phyloP scores from a whole-genome alignment of 495 filamentous ascomycete genomes.

The Sphaerosporella brunnea region DNA sequence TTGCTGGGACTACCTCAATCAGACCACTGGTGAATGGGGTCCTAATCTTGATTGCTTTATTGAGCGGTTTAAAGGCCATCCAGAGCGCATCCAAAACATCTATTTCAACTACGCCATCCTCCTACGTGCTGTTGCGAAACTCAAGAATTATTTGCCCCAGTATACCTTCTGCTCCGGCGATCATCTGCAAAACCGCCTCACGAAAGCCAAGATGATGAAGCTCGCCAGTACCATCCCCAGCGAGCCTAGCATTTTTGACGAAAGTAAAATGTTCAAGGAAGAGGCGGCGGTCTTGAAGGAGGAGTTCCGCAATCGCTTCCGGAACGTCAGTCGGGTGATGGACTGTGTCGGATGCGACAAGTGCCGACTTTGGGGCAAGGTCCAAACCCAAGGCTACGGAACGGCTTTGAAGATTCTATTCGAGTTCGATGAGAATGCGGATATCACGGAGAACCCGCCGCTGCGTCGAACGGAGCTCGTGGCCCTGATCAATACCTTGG shows the following conservation, averaged over 20 bases:
- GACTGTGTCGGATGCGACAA: conserved; percentile 99
- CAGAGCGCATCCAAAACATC: conserved; percentile 86
- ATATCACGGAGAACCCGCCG: conserved; percentile 47
- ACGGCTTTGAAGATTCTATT: conserved; percentile 90
- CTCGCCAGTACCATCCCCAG: conserved; percentile 49
- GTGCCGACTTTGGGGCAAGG: conserved; percentile 91
- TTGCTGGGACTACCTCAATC: conserved; percentile 92
- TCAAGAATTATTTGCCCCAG: conserved; percentile 59
- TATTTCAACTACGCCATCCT: conserved; percentile 98
- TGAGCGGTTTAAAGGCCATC: conserved; percentile 58
- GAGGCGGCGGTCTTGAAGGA: conserved; percentile 65
- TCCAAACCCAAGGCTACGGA: conserved; percentile 91
- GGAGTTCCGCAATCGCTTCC: conserved; percentile 92
- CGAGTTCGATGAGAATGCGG: conserved; percentile 72
- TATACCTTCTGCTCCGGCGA: conserved; percentile 94
- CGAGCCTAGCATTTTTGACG: conserved; percentile 70
- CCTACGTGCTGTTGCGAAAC: conserved; percentile 73
- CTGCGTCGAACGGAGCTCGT: conserved; percentile 83
- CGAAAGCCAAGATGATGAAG: conserved; percentile 57
- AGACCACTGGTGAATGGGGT: conserved; percentile 79
- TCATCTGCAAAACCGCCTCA: conserved; percentile 52
- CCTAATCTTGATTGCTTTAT: conserved; percentile 86
- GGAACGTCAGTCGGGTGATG: conserved; percentile 91
- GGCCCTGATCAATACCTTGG: conserved; percentile 83
- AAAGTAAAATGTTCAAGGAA: conserved; percentile 79